Conservation (phyloP, 2,329 filamentous ascomycete genomes). For the Atkinsonella texensis region DNA sequence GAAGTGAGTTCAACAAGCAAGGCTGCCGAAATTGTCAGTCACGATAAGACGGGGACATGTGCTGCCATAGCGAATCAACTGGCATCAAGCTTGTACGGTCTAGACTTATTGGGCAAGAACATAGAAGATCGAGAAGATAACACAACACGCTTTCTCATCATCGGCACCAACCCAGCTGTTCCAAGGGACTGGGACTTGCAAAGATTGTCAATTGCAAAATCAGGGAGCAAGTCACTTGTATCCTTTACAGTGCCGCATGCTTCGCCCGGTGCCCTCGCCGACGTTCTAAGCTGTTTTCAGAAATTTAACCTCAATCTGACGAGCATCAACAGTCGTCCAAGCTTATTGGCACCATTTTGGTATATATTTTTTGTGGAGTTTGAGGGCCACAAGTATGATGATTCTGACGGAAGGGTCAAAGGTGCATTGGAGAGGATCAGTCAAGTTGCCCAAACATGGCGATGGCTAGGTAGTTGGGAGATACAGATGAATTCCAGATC, state of each 20-base stretch:
- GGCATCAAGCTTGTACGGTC: slow-evolving; percentile 54
- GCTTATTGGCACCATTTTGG: slow-evolving; percentile 63
- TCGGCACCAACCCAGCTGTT: slow-evolving; percentile 28
- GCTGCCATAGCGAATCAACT: slow-evolving; percentile 71
- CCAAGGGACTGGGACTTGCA: slow-evolving; percentile 15
- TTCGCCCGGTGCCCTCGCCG: slow-evolving; percentile 69
- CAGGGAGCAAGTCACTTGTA: slow-evolving; percentile 56
- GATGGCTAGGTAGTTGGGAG: slow-evolving; percentile 61
- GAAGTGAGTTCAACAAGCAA: slow-evolving; percentile 79
- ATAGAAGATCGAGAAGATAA: slow-evolving; percentile 69
- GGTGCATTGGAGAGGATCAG: slow-evolving; percentile 47
- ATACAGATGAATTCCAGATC: slow-evolving; percentile 11
- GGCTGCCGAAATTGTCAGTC: slow-evolving; percentile 65
- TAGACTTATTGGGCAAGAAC: slow-evolving; percentile 56
- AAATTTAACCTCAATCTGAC: slow-evolving; percentile 67
- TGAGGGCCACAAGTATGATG: slow-evolving; percentile 43
- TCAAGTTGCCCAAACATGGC: slow-evolving; percentile 46
- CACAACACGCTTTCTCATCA: slow-evolving; percentile 65
- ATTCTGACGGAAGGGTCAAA: slow-evolving; percentile 45
- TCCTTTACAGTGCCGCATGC: slow-evolving; percentile 74
- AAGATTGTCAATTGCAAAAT: slow-evolving; percentile 14
- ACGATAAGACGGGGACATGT: slow-evolving; percentile 43
- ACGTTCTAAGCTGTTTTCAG: slow-evolving; percentile 69
- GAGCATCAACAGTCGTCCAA: slow-evolving; percentile 79
- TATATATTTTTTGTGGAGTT: slow-evolving; percentile 96